Percentiles rank a stretch among this genome's conserved stretches.
Evolutionary conservation across 2,329 filamentous ascomycete genomes (phyloP).

Genomic region (Rachicladosporium sp.): DNA sequence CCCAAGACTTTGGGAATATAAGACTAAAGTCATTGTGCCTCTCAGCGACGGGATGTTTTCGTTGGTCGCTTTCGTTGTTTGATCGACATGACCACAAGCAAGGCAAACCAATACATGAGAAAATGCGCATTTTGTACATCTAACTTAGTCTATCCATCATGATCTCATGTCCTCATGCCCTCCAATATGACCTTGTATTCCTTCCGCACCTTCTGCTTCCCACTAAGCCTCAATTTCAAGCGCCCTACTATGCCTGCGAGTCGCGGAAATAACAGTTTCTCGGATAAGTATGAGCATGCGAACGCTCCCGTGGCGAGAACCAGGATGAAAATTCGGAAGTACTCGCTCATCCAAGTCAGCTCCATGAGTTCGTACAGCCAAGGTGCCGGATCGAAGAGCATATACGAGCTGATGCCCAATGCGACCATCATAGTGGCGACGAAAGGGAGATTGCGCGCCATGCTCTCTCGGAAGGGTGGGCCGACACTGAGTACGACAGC

Average conservation of each 20-base stretch:
- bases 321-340: conserved; percentile 64
- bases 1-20: too few species aligned
- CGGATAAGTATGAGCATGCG: conserved; percentile 55
- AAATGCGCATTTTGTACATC: neutral
- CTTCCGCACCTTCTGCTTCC: conserved; percentile 64
- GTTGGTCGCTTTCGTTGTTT: too few species aligned
- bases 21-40: too few species aligned
- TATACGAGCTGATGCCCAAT: conserved; percentile 58
- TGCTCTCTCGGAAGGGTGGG: conserved; percentile 71
- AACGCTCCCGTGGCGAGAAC: conserved; percentile 59
- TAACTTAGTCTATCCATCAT: neutral
- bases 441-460: conserved; percentile 74
- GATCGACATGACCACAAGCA: too few species aligned
- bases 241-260: conserved; percentile 57
- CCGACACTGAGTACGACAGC: conserved; percentile 87
- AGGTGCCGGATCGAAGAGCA: conserved; percentile 62
- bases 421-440: conserved; percentile 61
- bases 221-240: conserved; percentile 43
- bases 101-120: too few species aligned
- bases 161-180: conserved; percentile 30
- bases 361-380: conserved; percentile 71
- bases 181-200: conserved; percentile 74
- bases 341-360: conserved; percentile 60
- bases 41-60: too few species aligned
- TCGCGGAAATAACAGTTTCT: conserved; percentile 56